Evolutionary conservation across 106 monocot genomes (phyloP).

Genomic region (Apostasia shenzhenica): DNA sequence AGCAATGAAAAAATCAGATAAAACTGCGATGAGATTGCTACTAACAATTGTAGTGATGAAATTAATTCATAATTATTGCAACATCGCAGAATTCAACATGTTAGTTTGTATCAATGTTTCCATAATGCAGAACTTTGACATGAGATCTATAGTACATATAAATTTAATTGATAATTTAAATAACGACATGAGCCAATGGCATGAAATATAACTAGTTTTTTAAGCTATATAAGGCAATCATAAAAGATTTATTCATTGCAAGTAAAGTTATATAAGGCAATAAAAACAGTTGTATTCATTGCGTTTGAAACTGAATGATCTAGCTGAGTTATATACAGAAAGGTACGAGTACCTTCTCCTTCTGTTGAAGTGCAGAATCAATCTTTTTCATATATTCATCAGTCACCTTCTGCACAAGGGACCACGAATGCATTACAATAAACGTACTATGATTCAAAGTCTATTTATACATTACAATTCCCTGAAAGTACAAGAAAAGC

Average conservation of each 20-base stretch:
- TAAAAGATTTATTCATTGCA: no score
- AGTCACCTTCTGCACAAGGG: slow-evolving; percentile 73
- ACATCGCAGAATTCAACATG: no score
- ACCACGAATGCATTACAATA: slow-evolving; percentile 2
- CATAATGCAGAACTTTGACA: no score
- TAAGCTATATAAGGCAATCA: background rate
- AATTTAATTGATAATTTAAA: background rate
- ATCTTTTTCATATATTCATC: slow-evolving; percentile 94
- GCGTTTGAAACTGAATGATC: background rate
- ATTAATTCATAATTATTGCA: no score
- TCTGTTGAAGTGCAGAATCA: slow-evolving; percentile 74
- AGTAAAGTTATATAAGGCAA: background rate
- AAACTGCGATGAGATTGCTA: no score
- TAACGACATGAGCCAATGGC: no score
- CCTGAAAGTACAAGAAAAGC: background rate
- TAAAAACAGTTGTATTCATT: background rate
- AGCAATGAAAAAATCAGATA: no score
- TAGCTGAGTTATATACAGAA: background rate
- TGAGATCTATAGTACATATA: background rate
- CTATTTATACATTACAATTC: background rate
- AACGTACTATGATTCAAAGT: background rate
- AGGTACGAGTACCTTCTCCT: slow-evolving; percentile 65
- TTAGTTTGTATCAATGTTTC: no score
- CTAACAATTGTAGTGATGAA: no score
- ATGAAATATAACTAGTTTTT: no score